phyloP scores from a whole-genome alignment of 495 filamentous ascomycete genomes.

The Pyronema domesticum region DNA sequence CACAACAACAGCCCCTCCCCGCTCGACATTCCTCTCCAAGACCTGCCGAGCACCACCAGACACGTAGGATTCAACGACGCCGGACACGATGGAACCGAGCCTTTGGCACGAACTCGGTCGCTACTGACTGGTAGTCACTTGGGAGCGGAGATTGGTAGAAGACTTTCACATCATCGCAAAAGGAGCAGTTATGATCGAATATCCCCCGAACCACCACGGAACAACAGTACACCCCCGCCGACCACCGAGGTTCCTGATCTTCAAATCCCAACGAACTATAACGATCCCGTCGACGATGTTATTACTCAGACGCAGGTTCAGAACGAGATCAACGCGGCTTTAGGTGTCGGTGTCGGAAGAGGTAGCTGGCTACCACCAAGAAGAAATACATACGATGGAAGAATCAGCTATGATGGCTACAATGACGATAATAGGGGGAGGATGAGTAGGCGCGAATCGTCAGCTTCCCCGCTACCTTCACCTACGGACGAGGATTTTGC shows the following conservation, averaged over 20 bases:
- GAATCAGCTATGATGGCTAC: slow-evolving; percentile 24
- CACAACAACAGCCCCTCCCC: background rate
- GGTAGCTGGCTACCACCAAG: slow-evolving; percentile 26
- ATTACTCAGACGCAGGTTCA: slow-evolving; percentile 13
- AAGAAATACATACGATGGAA: slow-evolving; percentile 3
- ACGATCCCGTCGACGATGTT: slow-evolving; percentile 7
- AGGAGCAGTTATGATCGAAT: slow-evolving; percentile 20
- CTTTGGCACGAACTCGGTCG: slow-evolving; percentile 17
- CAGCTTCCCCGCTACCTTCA: no score
- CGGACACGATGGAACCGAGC: background rate
- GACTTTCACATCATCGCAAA: slow-evolving; percentile 23
- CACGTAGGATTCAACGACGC: background rate
- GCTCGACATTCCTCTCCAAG: slow-evolving; percentile 52
- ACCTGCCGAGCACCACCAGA: slow-evolving; percentile 35
- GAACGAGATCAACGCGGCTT: slow-evolving; percentile 16
- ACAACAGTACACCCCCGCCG: background rate
- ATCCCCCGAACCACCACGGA: background rate
- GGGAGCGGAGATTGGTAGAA: slow-evolving; percentile 25
- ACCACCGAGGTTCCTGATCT: slow-evolving; percentile 12
- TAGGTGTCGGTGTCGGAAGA: slow-evolving; percentile 13
- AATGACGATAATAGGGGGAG: slow-evolving; percentile 34
- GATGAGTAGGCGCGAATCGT: slow-evolving; percentile 35
- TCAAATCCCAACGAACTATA: slow-evolving; percentile 11
- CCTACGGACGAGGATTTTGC: slow-evolving; percentile 32
- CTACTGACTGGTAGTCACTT: slow-evolving; percentile 24